These are phyloP conservation scores for Golubevia pallescens DNA, from an alignment of 1,284 basidiomycete genomes.

Conservation along the genomic window DNA sequence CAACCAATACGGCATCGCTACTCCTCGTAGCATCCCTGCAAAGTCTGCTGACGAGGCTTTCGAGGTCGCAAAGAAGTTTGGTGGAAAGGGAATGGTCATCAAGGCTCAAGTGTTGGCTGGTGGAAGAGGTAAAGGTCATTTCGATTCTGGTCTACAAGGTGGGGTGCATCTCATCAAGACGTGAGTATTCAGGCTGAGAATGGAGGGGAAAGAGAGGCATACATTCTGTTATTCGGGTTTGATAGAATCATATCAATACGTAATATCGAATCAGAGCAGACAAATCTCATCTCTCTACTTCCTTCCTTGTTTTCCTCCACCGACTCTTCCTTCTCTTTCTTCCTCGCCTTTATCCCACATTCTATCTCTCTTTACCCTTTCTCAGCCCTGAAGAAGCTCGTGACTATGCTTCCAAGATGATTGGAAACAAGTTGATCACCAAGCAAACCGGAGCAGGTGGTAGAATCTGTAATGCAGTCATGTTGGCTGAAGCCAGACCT, in stretches of 20 bases:
- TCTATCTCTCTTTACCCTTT: neutral
- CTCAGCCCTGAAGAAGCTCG: conserved; percentile 53
- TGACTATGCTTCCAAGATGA: conserved; percentile 56
- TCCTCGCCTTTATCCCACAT: no score
- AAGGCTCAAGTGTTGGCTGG: conserved; percentile 64
- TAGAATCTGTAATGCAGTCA: conserved; percentile 60
- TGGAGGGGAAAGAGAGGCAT: neutral
- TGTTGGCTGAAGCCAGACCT: conserved; percentile 61
- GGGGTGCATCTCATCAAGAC: conserved; percentile 64
- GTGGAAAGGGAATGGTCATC: conserved; percentile 57
- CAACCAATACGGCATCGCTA: conserved; percentile 56
- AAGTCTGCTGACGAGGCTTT: conserved; percentile 54
- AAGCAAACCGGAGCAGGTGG: conserved; percentile 64
- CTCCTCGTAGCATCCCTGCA: conserved; percentile 52
- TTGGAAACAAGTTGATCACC: conserved; percentile 61
- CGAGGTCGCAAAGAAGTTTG: conserved; percentile 53
- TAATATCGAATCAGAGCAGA: neutral
- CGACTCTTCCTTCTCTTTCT: neutral
- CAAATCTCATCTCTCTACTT: neutral
- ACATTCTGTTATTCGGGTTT: neutral
- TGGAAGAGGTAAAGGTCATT: conserved; percentile 63
- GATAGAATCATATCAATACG: neutral
- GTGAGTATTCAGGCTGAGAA: conserved; percentile 14
- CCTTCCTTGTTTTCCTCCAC: neutral
- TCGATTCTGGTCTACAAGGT: conserved; percentile 60